These are phyloP conservation scores for Stachybotrys elegans DNA, from an alignment of 2,329 filamentous ascomycete species.

Conservation along the genomic window DNA sequence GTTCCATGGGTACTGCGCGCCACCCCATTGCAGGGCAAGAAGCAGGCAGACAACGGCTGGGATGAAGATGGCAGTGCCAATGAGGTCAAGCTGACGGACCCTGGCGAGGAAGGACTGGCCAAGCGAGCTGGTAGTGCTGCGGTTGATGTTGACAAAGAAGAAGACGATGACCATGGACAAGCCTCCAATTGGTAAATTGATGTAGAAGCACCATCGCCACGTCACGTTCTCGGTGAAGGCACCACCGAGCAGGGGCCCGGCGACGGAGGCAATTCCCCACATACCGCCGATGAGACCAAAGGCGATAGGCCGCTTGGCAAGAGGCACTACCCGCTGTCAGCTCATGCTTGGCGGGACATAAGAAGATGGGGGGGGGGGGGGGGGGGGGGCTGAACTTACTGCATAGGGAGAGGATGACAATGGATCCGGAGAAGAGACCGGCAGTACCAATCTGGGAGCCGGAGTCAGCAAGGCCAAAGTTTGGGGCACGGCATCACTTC, in stretches of 20 bases:
- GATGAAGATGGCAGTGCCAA: constrained; percentile 45
- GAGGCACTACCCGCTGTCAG: constrained; percentile 33
- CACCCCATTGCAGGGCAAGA: constrained; percentile 54
- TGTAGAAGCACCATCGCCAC: constrained; percentile 50
- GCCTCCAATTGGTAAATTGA: constrained; percentile 41
- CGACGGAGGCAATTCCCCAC: constrained; percentile 50
- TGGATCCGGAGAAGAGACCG: constrained; percentile 44
- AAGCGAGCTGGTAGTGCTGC: constrained; percentile 26
- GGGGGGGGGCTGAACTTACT: constrained; percentile 17
- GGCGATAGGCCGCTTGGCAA: constrained; percentile 47
- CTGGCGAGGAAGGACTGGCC: constrained; percentile 28
- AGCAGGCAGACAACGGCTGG: constrained; percentile 48
- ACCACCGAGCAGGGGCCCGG: constrained; percentile 45
- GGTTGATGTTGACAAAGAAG: constrained; percentile 38
- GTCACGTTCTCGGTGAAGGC: constrained; percentile 43
- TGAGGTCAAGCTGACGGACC: constrained; percentile 41
- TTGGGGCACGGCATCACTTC: not conserved
- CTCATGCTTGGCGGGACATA: not conserved
- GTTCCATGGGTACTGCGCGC: constrained; percentile 45
- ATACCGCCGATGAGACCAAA: constrained; percentile 51
- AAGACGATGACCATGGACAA: constrained; percentile 43
- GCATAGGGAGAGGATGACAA: constrained; percentile 41
- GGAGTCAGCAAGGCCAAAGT: constrained; percentile 6
- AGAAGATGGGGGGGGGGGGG: not conserved
- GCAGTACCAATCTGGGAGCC: constrained; percentile 37